These are phyloP conservation scores for Aspergillus saccharolyticus DNA, from an alignment of 495 filamentous ascomycete species.

Conservation along the genomic window DNA sequence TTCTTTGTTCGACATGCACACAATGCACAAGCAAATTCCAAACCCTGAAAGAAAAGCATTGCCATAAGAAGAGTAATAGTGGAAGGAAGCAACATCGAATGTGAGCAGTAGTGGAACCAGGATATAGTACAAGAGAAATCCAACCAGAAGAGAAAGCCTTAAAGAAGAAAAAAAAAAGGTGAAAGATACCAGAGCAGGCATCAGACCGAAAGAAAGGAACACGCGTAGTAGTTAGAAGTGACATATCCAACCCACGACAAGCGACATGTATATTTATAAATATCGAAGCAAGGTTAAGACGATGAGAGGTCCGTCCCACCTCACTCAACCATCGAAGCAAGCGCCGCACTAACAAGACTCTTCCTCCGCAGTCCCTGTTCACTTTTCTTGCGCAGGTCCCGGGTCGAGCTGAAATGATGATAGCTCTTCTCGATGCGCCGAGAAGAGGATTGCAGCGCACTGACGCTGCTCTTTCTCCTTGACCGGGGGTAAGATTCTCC, in stretches of 20 bases:
- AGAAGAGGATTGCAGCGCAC: conserved; percentile 18
- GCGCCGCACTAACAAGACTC: conserved; percentile 43
- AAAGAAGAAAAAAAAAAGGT: neutral
- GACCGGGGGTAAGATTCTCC: neutral
- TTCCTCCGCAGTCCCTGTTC: conserved; percentile 40
- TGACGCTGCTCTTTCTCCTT: conserved; percentile 31
- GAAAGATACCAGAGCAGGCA: too few relatives aligned
- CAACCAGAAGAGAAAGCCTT: neutral
- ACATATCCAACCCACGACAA: neutral
- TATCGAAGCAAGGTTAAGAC: neutral
- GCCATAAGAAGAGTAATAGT: neutral
- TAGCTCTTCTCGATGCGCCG: conserved; percentile 43
- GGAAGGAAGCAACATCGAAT: too few relatives aligned
- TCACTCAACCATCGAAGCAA: conserved; percentile 37
- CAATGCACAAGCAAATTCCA: neutral
- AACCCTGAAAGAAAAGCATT: conserved; percentile 2
- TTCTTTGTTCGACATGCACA: conserved; percentile 11
- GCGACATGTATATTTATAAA: neutral
- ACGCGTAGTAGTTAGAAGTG: too few relatives aligned
- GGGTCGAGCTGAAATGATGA: conserved; percentile 20
- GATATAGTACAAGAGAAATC: neutral
- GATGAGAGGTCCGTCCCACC: neutral
- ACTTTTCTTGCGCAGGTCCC: conserved; percentile 33
- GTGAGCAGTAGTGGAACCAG: neutral
- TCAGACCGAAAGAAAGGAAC: too few relatives aligned